These are phyloP conservation scores for Acrasis kona DNA, from an alignment of 78 protist genomes.

Conservation along the genomic window DNA sequence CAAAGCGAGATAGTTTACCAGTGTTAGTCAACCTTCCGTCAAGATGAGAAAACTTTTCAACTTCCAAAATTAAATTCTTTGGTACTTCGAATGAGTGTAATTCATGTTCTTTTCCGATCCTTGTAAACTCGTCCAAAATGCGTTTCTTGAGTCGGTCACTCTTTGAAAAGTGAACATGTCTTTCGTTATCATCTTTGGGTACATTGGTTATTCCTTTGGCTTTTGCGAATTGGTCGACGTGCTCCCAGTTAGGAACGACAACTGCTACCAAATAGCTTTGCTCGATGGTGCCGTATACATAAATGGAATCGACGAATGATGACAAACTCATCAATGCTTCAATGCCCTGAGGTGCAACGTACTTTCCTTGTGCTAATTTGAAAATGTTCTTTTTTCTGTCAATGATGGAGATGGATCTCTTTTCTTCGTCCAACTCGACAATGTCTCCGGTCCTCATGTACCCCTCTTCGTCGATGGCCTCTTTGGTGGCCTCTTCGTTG, in stretches of 20 bases:
- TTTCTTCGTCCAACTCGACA: background rate
- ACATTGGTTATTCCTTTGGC: background rate
- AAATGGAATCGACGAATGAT: background rate
- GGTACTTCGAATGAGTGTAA: background rate
- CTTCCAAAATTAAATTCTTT: background rate
- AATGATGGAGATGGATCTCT: background rate
- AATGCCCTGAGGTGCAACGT: conserved; percentile 7
- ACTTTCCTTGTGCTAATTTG: conserved; percentile 22
- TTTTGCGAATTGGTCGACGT: background rate
- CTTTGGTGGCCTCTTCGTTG: background rate
- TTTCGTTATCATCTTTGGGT: too few relatives aligned
- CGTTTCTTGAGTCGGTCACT: background rate
- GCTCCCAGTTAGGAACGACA: background rate
- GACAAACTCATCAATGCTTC: background rate
- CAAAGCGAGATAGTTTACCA: background rate
- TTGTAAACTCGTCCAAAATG: background rate
- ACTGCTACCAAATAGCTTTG: background rate
- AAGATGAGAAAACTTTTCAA: background rate
- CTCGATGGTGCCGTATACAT: background rate
- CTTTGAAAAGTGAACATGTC: background rate
- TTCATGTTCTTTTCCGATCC: background rate
- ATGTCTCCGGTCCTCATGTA: conserved; percentile 5
- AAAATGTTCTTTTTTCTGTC: conserved; percentile 11
- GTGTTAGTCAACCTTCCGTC: background rate
- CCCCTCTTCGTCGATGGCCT: background rate